Evolutionary conservation across 2,329 filamentous ascomycete genomes (phyloP).

Genomic region (Fusarium incarnatum): DNA sequence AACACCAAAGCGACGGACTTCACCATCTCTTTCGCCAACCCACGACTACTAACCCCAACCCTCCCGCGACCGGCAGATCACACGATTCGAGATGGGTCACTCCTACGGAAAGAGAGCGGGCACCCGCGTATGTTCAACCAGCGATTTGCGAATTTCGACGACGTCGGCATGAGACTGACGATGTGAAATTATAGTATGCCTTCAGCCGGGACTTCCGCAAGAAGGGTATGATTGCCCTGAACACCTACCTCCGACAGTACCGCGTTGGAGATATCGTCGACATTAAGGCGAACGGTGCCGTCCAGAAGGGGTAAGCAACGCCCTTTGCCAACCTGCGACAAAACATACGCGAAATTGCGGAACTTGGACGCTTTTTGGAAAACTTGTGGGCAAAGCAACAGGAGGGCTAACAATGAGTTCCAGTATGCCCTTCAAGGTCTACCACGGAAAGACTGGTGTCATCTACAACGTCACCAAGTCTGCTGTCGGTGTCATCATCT

Average conservation of each 20-base stretch:
- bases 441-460: slow-evolving; percentile 98
- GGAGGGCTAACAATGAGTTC: slow-evolving; percentile 53
- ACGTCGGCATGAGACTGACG: slow-evolving; percentile 48
- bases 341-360: slow-evolving; percentile 24
- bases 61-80: slow-evolving; percentile 56
- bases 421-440: slow-evolving; percentile 99
- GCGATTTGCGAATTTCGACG: slow-evolving; percentile 28
- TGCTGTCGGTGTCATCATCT: slow-evolving; percentile 97
- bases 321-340: slow-evolving; percentile 36
- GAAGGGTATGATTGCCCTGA: slow-evolving; percentile 92
- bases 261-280: slow-evolving; percentile 99
- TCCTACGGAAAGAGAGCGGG: slow-evolving; percentile 87
- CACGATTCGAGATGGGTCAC: slow-evolving; percentile 81
- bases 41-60: slow-evolving; percentile 58
- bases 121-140: slow-evolving; percentile 75
- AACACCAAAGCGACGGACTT: slow-evolving; percentile 50
- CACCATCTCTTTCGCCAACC: slow-evolving; percentile 53
- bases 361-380: slow-evolving; percentile 26
- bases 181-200: slow-evolving; percentile 71
- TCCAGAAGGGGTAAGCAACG: slow-evolving; percentile 88
- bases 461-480: slow-evolving; percentile 99
- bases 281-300: slow-evolving; percentile 97
- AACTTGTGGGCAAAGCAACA: slow-evolving; percentile 12
- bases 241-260: slow-evolving; percentile 95
- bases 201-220: slow-evolving; percentile 96